Percentiles rank a stretch among this genome's conserved stretches.
Conservation (phyloP, 2,329 filamentous ascomycete genomes). For the Raffaelea ambrosiae region DNA sequence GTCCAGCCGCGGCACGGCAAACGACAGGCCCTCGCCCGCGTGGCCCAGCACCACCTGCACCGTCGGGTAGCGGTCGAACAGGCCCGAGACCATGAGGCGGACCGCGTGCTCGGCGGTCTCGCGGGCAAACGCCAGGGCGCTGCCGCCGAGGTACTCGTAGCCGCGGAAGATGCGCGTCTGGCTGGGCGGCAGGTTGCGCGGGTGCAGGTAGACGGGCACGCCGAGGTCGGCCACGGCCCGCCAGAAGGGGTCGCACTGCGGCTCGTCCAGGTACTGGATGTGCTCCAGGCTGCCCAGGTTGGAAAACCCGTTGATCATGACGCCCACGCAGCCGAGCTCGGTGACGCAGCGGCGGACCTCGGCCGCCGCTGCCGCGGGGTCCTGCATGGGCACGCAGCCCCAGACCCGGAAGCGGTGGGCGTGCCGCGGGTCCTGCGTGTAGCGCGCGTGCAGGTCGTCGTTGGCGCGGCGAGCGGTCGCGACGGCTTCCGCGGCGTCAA, state of each 20-base stretch:
- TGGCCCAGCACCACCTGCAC: constrained; percentile 15
- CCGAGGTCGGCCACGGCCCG: constrained; percentile 5
- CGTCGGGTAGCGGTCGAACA: constrained; percentile 13
- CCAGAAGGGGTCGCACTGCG: neutral
- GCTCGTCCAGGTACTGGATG: constrained; percentile 5
- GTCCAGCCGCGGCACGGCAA: constrained; percentile 9
- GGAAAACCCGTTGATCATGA: constrained; percentile 10
- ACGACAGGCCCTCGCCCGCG: constrained; percentile 15
- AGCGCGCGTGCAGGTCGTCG: constrained; percentile 9
- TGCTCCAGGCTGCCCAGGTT: constrained; percentile 1
- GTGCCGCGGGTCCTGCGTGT: constrained; percentile 9
- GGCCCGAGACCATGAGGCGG: constrained; percentile 14
- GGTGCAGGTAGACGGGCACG: constrained; percentile 7
- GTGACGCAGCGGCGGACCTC: constrained; percentile 15
- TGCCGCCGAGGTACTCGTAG: neutral
- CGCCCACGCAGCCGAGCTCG: constrained; percentile 7
- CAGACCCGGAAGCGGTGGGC: constrained; percentile 14
- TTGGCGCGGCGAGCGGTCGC: constrained; percentile 11
- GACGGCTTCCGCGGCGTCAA: constrained; percentile 10
- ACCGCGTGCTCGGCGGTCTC: constrained; percentile 12
- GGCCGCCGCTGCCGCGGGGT: constrained; percentile 10
- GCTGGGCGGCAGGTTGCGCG: neutral
- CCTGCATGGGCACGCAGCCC: constrained; percentile 13
- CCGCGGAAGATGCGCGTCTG: constrained; percentile 2
- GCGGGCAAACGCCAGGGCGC: neutral